These are phyloP conservation scores for Daphne laureola DNA, from an alignment of 441 rosid genomes.

Conservation along the genomic window DNA sequence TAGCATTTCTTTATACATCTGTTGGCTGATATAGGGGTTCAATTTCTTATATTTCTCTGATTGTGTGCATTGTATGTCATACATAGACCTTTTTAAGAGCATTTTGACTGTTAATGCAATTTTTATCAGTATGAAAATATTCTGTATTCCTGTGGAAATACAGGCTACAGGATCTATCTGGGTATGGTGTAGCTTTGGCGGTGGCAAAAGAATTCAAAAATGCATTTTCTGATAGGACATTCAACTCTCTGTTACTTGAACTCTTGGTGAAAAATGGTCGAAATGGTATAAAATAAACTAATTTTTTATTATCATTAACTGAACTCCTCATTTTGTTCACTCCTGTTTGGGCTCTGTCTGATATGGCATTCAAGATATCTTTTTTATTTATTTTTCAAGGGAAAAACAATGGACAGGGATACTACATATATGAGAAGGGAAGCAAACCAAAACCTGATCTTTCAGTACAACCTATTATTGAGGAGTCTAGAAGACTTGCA, in stretches of 20 bases:
- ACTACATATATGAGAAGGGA: constrained; percentile 75
- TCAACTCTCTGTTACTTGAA: constrained; percentile 50
- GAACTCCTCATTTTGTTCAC: constrained; percentile 9
- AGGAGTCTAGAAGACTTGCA: constrained; percentile 56
- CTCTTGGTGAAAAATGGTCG: constrained; percentile 70
- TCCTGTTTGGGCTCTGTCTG: constrained; percentile 2
- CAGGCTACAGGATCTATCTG: constrained; percentile 90
- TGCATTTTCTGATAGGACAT: constrained; percentile 60
- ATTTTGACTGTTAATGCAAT: constrained; percentile 1
- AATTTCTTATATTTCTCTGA: constrained; percentile 71
- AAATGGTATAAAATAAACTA: constrained; percentile 41
- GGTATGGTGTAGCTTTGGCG: constrained; percentile 77
- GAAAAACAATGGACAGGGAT: constrained; percentile 83
- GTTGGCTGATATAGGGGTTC: too few species aligned
- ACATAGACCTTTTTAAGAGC: background rate
- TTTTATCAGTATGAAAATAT: constrained; percentile 4
- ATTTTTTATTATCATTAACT: constrained; percentile 3
- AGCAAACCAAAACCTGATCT: constrained; percentile 79
- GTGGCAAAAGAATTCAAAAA: constrained; percentile 45
- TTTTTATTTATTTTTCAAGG: constrained; percentile 35
- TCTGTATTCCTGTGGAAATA: constrained; percentile 13
- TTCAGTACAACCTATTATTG: constrained; percentile 57
- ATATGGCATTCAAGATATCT: constrained; percentile 4
- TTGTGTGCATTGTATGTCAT: constrained; percentile 10
- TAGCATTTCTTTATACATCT: too few species aligned